Evolutionary conservation across 441 rosid genomes (phyloP), one percentile per base, ranked within the genome.

Genomic region (Populus trichocarpa): DNA sequence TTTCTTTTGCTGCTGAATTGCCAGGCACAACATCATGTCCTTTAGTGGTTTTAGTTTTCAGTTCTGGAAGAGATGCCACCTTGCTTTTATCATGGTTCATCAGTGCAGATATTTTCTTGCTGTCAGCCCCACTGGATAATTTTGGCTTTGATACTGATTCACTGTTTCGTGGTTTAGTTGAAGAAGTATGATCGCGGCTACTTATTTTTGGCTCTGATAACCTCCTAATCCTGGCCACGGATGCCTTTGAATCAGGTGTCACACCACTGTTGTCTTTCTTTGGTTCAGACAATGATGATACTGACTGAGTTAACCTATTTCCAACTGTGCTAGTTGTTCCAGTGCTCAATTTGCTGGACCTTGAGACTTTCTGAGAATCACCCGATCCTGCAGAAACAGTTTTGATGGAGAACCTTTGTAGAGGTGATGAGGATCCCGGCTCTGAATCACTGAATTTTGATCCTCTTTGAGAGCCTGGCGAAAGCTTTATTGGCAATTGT

Each of bases 31-130:
- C 83, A 75, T 83, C 84, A 81, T 86, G 77, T 36, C 80, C 83
- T 81, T 89, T 91, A 10, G 84, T 8, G 75, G 90, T 83, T 88
- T 83, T 89, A 61, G 89, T 84, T 85, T 90, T 94, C 78, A 97
- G 89, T 80, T 90, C 98, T 0, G 98, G 97, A 74, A 97, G 97
- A 79, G 97, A 90, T 63, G 98, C 95, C n/a, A 87, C 91, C 90
- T 88, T 97, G 74, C 85, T 85, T 85, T 85, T 92, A 81, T 97
- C 99, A 80, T 92, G 83, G 89, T 91, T 91, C 81, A 95, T 78
- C 61, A 97, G 92, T 66, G 96, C 99, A 63, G 98, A 90, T 86
- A 97, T 69, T 81, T 92, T 93, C 88, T 90, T 97, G 77, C 74
- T 88, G 83, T 91, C 95, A 80, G 94, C 80, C 67, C 78, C 88